Conservation (phyloP, 2,329 filamentous ascomycete genomes). For the Calcarisporium arbuscula region DNA sequence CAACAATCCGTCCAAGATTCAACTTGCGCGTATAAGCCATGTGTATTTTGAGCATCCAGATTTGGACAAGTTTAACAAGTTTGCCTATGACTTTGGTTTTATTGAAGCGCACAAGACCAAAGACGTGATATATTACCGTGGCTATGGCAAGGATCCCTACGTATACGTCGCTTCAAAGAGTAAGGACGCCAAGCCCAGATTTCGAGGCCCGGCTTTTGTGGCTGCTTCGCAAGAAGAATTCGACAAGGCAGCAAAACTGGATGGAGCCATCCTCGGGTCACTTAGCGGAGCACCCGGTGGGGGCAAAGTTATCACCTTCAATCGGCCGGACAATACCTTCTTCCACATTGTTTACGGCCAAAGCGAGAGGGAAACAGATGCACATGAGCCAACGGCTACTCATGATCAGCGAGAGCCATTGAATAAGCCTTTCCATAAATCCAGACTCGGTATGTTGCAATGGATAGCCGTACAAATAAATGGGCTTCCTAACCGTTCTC, state of each 20-base stretch:
- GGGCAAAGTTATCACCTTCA: slow-evolving; percentile 31
- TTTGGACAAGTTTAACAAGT: slow-evolving; percentile 16
- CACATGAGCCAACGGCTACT: slow-evolving; percentile 3
- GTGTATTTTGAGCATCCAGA: slow-evolving; percentile 18
- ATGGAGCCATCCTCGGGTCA: slow-evolving; percentile 2
- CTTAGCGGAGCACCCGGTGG: slow-evolving; percentile 16
- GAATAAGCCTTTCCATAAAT: slow-evolving; percentile 7
- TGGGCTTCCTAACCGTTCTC: not conserved
- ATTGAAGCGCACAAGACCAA: slow-evolving; percentile 12
- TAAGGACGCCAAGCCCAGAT: slow-evolving; percentile 14
- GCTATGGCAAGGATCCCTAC: slow-evolving; percentile 44
- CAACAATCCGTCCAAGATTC: slow-evolving; percentile 8
- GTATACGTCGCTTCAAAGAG: slow-evolving; percentile 35
- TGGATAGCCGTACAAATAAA: not conserved
- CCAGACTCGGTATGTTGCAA: slow-evolving; percentile 3
- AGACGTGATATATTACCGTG: slow-evolving; percentile 38
- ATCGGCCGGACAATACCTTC: slow-evolving; percentile 24
- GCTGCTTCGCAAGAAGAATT: slow-evolving; percentile 19
- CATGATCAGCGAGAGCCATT: slow-evolving; percentile 7
- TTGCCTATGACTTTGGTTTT: slow-evolving; percentile 22
- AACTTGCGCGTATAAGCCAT: slow-evolving; percentile 10
- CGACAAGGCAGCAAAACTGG: slow-evolving; percentile 6
- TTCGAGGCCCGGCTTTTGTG: slow-evolving; percentile 21
- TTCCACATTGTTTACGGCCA: slow-evolving; percentile 20
- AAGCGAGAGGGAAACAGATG: slow-evolving; percentile 10